phyloP scores from a whole-genome alignment of 257 asterid species.

The Nyctanthes arbortristis region DNA sequence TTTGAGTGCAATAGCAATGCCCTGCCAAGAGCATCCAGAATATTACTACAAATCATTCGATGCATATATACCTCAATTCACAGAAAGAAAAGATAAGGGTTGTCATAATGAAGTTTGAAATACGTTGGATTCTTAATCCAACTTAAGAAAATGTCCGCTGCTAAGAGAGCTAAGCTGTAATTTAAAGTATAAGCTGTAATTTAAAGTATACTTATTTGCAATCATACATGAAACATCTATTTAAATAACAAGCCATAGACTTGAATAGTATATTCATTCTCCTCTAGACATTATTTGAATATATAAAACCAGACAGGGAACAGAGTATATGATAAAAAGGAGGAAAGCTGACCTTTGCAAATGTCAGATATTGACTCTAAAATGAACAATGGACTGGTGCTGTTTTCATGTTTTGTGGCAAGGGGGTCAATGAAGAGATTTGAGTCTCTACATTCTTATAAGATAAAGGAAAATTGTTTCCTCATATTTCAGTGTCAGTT shows the following conservation, averaged over 20 bases:
- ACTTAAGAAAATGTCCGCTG: neutral
- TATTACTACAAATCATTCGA: neutral
- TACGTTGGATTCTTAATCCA: neutral
- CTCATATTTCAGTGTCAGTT: neutral
- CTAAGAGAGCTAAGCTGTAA: neutral
- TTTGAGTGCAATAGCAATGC: slow-evolving; percentile 86
- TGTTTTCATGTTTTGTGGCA: neutral
- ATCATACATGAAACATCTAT: neutral
- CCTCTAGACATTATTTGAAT: neutral
- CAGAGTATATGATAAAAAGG: no score
- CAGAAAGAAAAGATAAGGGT: neutral
- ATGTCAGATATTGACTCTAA: neutral
- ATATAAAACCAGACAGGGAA: no score
- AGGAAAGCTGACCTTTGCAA: neutral
- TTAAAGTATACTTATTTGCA: neutral
- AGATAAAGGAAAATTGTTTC: neutral
- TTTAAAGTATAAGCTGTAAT: no score
- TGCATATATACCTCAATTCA: neutral
- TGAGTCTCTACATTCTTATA: no score
- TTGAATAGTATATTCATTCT: neutral
- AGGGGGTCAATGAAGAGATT: no score
- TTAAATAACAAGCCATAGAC: neutral
- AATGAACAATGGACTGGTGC: neutral
- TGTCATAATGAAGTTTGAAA: neutral
- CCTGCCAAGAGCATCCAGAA: slow-evolving; percentile 44